Evolutionary conservation across 345 rosid species (phyloP), one percentile per base, ranked within the genome.

Genomic region (Cardiospermum halicacabum): DNA sequence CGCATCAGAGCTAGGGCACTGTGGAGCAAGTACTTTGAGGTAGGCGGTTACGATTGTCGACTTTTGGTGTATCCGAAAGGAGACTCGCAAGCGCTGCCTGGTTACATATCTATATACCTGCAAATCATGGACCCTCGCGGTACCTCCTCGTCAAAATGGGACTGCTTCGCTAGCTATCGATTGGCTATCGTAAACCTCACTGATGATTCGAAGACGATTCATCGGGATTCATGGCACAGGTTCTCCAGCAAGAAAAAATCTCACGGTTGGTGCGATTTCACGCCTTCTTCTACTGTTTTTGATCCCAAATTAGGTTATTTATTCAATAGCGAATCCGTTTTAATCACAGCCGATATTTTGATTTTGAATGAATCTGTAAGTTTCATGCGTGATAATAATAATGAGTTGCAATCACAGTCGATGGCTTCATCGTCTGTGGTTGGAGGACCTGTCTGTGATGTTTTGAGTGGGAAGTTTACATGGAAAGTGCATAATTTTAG

Each of bases 81-180:
- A 12, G 99, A 94, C 66, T 91, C 97, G 0, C 97, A 94, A 64
- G 97, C 99, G 16, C 59, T 94, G 53, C 99, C 99, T 0, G 97
- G 97, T 9, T 94, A 94, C 80, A 81, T 94, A 57, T 88, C 95
- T 5, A 69, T 94, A 27, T 94, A 91, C 45, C 91, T 94, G 11
- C 99, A 95, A 86, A 91, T 95, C 86, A 84, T 91, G 94, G 99
- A 89, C 84, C 97, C 96, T 53, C 85, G 99, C 8, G 93, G 95
- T 7, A 77, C 93, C 2, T 47, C 87, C 0, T 59, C 90, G 15
- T 79, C 96, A 9, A 93, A 93, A 74, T 91, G 99, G 99, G 99
- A 95, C 76, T 95, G 99, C 53, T 95, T 95, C 77, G 96, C 96
- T 25, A 91, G 99, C 81, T 95, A 95, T 61, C 89, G 97, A 8